phyloP scores from a whole-genome alignment of 2,329 filamentous ascomycete species.

The Venturiaceae sp. region DNA sequence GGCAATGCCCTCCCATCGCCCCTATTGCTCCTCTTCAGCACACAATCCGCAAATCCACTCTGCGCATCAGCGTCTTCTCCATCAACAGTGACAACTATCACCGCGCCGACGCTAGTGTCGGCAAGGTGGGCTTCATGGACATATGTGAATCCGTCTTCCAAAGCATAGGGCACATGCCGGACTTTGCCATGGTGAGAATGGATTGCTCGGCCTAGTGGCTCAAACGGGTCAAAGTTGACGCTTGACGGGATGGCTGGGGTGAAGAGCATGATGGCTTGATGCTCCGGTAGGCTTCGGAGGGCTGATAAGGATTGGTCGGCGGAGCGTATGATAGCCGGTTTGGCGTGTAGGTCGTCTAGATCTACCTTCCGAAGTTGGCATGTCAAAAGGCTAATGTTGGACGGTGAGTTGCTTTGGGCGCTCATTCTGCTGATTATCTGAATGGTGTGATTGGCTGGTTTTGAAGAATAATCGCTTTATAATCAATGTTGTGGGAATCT shows the following conservation, averaged over 20 bases:
- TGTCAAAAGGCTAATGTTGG: no score
- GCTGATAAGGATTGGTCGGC: slow-evolving; percentile 15
- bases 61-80: background rate
- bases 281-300: slow-evolving; percentile 24
- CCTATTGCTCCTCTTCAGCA: background rate
- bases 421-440: no score
- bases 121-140: slow-evolving; percentile 52
- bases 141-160: slow-evolving; percentile 51
- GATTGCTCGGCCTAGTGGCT: slow-evolving; percentile 56
- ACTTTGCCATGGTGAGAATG: slow-evolving; percentile 50
- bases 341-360: background rate
- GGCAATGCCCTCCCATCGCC: background rate
- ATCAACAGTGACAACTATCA: background rate
- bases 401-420: no score
- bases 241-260: slow-evolving; percentile 24
- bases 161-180: slow-evolving; percentile 63
- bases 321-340: background rate
- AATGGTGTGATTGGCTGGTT: background rate
- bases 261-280: slow-evolving; percentile 33
- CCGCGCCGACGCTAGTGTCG: background rate
- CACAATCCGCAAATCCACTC: background rate
- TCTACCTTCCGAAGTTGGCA: background rate
- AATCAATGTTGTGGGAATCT: background rate
- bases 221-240: slow-evolving; percentile 53
- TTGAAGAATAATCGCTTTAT: background rate